phyloP scores from a whole-genome alignment of 139 green algal genomes.

The Chlamydomonas schloesseri region DNA sequence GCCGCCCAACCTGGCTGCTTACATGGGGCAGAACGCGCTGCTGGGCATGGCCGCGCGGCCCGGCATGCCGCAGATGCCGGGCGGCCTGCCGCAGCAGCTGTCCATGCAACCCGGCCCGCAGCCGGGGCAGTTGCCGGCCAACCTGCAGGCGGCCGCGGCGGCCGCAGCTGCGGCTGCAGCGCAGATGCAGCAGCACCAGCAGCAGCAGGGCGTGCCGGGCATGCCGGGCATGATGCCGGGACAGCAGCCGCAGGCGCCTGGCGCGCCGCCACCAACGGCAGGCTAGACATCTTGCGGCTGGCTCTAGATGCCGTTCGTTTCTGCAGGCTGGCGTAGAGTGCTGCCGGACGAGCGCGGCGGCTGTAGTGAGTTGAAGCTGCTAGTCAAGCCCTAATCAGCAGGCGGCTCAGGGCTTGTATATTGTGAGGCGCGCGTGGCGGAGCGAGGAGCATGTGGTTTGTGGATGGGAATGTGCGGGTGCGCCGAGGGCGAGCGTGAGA shows the following conservation, averaged over 20 bases:
- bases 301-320: too few relatives aligned
- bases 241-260: neutral
- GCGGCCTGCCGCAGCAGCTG: neutral
- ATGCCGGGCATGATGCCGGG: neutral
- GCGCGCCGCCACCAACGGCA: too few relatives aligned
- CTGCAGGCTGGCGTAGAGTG: too few relatives aligned
- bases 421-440: too few relatives aligned
- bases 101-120: neutral
- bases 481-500: too few relatives aligned
- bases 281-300: too few relatives aligned
- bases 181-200: neutral
- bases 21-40: conserved; percentile 28
- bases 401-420: too few relatives aligned
- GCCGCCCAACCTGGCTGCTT: neutral
- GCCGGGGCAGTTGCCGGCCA: conserved; percentile 8
- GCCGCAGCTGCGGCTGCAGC: neutral
- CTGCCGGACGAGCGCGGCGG: too few relatives aligned
- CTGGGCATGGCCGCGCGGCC: conserved; percentile 21
- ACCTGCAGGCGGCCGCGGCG: conserved; percentile 28
- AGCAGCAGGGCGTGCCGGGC: neutral
- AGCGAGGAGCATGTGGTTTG: too few relatives aligned
- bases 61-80: conserved; percentile 22
- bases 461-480: too few relatives aligned
- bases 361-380: too few relatives aligned
- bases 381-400: too few relatives aligned